These are phyloP conservation scores for Vaccinium myrtillus DNA, from an alignment of 148 eudicot genomes.

Conservation along the genomic window DNA sequence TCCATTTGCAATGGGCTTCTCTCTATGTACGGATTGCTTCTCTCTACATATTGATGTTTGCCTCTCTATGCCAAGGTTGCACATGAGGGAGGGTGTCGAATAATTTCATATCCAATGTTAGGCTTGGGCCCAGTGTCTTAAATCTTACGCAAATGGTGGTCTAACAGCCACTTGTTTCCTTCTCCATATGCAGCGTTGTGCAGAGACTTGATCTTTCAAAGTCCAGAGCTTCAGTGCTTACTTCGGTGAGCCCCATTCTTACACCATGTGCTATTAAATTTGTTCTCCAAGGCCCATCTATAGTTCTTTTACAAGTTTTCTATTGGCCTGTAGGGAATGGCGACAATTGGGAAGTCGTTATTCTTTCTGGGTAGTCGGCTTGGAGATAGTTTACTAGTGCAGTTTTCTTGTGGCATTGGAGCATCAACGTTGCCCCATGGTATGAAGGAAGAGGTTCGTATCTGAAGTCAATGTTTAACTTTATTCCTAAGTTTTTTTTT, in stretches of 20 bases:
- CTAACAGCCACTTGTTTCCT: slow-evolving; percentile 8
- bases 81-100: neutral
- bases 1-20: neutral
- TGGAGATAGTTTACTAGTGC: slow-evolving; percentile 98
- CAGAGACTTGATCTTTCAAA: slow-evolving; percentile 92
- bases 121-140: neutral
- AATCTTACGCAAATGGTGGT: neutral
- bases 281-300: neutral
- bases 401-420: slow-evolving; percentile 64
- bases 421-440: slow-evolving; percentile 46
- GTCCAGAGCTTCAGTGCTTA: slow-evolving; percentile 93
- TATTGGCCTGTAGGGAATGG: slow-evolving; percentile 51
- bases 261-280: neutral
- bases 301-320: slow-evolving; percentile 14
- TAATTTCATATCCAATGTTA: neutral
- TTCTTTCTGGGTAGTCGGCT: slow-evolving; percentile 92
- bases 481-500: neutral
- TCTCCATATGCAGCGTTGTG: slow-evolving; percentile 61
- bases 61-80: neutral
- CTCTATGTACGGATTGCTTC: neutral
- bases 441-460: slow-evolving; percentile 83
- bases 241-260: slow-evolving; percentile 59
- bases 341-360: slow-evolving; percentile 77
- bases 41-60: neutral
- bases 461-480: neutral